Percentiles rank a stretch among this genome's conserved stretches.
Conservation (phyloP, 176 grass and related monocot species). For the Phyllostachys edulis region DNA sequence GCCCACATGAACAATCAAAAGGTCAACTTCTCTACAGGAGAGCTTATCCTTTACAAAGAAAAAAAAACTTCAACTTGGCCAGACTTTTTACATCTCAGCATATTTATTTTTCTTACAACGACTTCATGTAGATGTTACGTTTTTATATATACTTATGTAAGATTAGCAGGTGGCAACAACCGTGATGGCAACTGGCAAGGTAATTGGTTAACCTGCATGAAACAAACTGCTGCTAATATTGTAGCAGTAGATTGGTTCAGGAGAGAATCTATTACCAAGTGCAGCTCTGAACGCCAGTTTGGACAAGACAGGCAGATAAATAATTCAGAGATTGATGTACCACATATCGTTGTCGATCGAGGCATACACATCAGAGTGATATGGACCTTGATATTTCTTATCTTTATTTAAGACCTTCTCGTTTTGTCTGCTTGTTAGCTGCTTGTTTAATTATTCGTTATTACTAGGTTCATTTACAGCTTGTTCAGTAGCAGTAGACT, state of each 20-base stretch:
- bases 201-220: conserved; percentile 4
- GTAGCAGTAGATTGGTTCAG: neutral
- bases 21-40: conserved; percentile 34
- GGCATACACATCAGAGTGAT: neutral
- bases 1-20: neutral
- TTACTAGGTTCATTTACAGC: conserved; percentile 7
- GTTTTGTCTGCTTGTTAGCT: conserved; percentile 27
- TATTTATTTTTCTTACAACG: neutral
- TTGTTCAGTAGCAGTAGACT: neutral
- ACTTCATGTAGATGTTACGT: neutral
- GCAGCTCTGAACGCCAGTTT: conserved; percentile 11
- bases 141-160: neutral
- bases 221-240: neutral
- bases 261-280: conserved; percentile 22
- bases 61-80: conserved; percentile 21
- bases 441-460: neutral
- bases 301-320: neutral
- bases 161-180: conserved; percentile 12
- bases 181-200: neutral
- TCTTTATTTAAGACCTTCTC: neutral
- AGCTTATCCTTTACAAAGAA: neutral
- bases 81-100: neutral
- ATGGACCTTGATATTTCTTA: neutral
- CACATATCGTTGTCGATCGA: conserved; percentile 9
- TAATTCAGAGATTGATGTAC: neutral